These are phyloP conservation scores for Helotiales sp. DNA, from an alignment of 2,329 filamentous ascomycete genomes.

Conservation along the genomic window DNA sequence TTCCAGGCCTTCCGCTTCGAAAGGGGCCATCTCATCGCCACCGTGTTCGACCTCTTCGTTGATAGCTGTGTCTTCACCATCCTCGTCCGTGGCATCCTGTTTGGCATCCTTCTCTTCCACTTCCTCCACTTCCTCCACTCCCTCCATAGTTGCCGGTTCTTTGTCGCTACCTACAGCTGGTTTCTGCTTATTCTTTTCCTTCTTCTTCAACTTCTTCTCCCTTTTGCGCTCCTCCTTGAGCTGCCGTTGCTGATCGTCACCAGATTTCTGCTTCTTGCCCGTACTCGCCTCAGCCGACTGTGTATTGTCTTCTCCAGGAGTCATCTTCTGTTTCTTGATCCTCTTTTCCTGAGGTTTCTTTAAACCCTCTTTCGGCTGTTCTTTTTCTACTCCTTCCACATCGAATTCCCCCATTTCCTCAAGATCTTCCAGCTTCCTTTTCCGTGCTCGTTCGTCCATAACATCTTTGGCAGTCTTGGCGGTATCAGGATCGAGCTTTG, in stretches of 20 bases:
- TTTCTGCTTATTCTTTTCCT: constrained; percentile 22
- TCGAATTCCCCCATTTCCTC: constrained; percentile 43
- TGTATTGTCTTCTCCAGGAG: constrained; percentile 15
- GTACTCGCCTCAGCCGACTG: constrained; percentile 37
- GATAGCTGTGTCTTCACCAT: constrained; percentile 28
- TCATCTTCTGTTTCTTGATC: constrained; percentile 56
- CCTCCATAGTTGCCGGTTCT: constrained; percentile 13
- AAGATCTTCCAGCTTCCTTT: constrained; percentile 74
- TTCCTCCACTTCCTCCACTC: constrained; percentile 19
- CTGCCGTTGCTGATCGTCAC: constrained; percentile 20
- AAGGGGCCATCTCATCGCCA: constrained; percentile 39
- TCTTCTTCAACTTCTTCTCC: constrained; percentile 43
- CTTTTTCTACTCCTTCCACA: constrained; percentile 55
- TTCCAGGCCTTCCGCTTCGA: constrained; percentile 50
- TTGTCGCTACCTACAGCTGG: constrained; percentile 13
- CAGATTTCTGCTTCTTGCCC: constrained; percentile 34
- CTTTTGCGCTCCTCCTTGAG: constrained; percentile 36
- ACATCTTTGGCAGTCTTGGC: constrained; percentile 91
- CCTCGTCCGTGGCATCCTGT: constrained; percentile 17
- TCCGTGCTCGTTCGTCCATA: constrained; percentile 80
- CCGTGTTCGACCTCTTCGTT: constrained; percentile 24
- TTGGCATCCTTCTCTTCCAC: too few species aligned
- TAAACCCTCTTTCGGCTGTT: constrained; percentile 65
- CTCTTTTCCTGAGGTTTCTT: constrained; percentile 45
- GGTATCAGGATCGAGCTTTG: constrained; percentile 89